Base-by-base conservation (phyloP, 225 moss, liverwort and hornwort species). In the Sphagnum contortum region DNA sequence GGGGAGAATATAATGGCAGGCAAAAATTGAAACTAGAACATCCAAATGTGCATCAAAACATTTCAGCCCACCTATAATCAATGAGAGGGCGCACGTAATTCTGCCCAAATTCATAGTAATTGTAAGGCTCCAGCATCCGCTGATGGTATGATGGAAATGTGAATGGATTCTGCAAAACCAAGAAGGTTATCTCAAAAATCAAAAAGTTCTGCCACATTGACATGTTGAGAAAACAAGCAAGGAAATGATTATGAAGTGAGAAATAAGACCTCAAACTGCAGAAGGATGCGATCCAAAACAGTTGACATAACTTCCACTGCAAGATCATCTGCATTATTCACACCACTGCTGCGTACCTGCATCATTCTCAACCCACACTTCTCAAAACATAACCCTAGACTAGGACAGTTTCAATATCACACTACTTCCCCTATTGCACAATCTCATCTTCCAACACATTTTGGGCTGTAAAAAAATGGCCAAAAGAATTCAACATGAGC, bases 81-180 rank as follows among this genome's bases (percentile, higher is more conserved):
- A 98, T 68, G 70, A 98, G 85, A 49, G 88, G 96, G 63, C 96
- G 83, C 64, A 93, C 87, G 68, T 98, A 98, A 69, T 98, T 91
- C 64, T 98, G 96, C 65, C 96, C 96, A 69, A 98, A 98, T 2
- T 71, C 61, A 63, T 98, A 98, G 68, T 98, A 98, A 74, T 98
- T 87, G 68, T 83, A 98, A 57, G 93, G 96, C 2, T 89, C 84
- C 73, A 74, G 71, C 93, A 93, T 91, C 66, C 78, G 83, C 62
- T 66, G 77, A 73, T 98, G 96, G 74, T 88, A 80, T n/a, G 89
- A 79, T 56, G 72, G 64, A 76, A 98, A 98, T 57, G 87, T 86
- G 65, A 93, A 98, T 4, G 92, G 92, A 11, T 87, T 74, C 96
- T 96, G 85, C 69, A 74, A 47, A 45, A 44, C 46, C 62, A 4